A percentile compares a stretch with the other conserved stretches of the same genome.
Conservation (phyloP, 1,284 basidiomycete genomes). For the Phaffia rhodozyma region DNA sequence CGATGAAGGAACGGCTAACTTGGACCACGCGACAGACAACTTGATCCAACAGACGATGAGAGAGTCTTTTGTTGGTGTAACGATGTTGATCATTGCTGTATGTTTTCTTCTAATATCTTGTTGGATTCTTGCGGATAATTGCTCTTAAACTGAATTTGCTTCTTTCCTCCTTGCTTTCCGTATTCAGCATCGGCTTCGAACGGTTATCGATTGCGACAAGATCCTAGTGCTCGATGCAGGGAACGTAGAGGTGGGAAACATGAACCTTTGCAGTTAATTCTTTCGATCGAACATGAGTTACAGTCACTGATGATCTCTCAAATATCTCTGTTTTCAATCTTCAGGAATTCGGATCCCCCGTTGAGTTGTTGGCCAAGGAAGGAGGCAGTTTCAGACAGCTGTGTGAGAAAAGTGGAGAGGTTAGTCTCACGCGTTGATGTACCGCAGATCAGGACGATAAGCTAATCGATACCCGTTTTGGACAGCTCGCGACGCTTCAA, state of each 20-base stretch:
- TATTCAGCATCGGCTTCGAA: slow-evolving; percentile 36
- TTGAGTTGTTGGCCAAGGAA: slow-evolving; percentile 35
- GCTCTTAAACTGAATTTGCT: too few relatives aligned
- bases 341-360: slow-evolving; percentile 39
- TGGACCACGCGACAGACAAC: slow-evolving; percentile 38
- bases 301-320: too few relatives aligned
- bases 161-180: too few relatives aligned
- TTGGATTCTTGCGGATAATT: too few relatives aligned
- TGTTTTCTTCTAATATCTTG: too few relatives aligned
- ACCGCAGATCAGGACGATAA: too few relatives aligned
- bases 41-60: slow-evolving; percentile 38
- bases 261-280: neutral
- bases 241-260: neutral
- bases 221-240: slow-evolving; percentile 42
- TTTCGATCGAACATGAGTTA: too few relatives aligned
- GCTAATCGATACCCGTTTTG: too few relatives aligned
- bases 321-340: too few relatives aligned
- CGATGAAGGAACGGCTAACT: slow-evolving; percentile 43
- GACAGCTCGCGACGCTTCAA: neutral
- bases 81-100: slow-evolving; percentile 37
- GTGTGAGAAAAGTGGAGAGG: slow-evolving; percentile 36
- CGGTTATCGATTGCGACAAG: slow-evolving; percentile 36
- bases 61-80: slow-evolving; percentile 33
- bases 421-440: neutral
- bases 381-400: slow-evolving; percentile 34